phyloP scores from a whole-genome alignment of 768 basidiomycete genomes.

The Tricholoma saponaceum region DNA sequence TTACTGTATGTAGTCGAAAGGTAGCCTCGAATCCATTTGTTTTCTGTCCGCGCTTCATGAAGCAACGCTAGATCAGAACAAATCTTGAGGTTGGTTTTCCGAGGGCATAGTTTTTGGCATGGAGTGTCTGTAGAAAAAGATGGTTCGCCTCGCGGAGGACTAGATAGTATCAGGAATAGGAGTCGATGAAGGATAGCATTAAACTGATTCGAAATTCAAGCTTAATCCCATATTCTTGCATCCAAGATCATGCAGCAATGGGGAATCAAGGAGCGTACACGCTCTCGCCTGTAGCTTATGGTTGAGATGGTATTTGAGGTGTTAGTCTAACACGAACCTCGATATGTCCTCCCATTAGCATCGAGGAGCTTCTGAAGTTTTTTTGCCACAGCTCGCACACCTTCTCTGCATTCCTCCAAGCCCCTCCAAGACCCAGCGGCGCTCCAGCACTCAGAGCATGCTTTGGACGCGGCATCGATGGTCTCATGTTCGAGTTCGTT shows the following conservation, averaged over 20 bases:
- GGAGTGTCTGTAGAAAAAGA: no score
- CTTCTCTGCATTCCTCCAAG: constrained; percentile 58
- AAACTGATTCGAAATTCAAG: background rate
- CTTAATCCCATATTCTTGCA: background rate
- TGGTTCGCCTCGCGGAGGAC: no score
- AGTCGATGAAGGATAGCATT: no score
- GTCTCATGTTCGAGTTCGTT: constrained; percentile 76
- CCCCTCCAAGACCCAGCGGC: constrained; percentile 66
- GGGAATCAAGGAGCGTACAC: constrained; percentile 33
- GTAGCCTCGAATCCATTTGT: background rate
- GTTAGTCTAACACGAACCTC: constrained; percentile 24
- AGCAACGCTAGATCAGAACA: no score
- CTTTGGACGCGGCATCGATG: constrained; percentile 61
- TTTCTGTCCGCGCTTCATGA: background rate
- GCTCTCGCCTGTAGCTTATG: constrained; percentile 25
- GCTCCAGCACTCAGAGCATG: constrained; percentile 81
- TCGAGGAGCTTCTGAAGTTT: constrained; percentile 59
- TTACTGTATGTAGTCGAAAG: background rate
- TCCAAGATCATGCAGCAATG: background rate
- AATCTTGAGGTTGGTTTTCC: no score
- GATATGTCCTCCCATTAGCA: constrained; percentile 48
- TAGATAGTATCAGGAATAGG: no score
- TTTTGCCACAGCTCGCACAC: constrained; percentile 54
- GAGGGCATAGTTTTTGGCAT: no score
- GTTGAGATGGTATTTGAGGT: constrained; percentile 2